Evolutionary conservation across 441 rosid genomes (phyloP).

Genomic region (Raphanus hybrid): DNA sequence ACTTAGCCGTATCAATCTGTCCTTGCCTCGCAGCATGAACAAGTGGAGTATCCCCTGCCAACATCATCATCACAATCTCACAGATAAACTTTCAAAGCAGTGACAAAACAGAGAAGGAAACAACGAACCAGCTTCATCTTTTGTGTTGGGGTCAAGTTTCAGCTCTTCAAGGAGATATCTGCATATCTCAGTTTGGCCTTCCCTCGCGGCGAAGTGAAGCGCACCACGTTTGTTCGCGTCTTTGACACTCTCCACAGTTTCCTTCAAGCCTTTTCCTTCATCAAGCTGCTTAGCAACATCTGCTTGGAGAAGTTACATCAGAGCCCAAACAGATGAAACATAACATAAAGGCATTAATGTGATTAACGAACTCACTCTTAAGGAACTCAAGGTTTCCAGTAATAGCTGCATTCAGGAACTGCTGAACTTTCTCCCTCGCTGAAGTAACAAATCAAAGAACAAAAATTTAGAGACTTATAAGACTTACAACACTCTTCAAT

Average conservation of each 20-base stretch:
- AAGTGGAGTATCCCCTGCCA: constrained; percentile 91
- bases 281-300: constrained; percentile 78
- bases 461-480: neutral
- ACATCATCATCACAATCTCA: constrained; percentile 18
- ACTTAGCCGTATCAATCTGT: constrained; percentile 70
- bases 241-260: constrained; percentile 77
- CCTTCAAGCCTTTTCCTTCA: constrained; percentile 70
- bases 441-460: no score
- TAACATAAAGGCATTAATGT: neutral
- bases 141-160: constrained; percentile 65
- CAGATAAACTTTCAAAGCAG: constrained; percentile 9
- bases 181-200: constrained; percentile 74
- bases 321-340: neutral
- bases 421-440: no score
- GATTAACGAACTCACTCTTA: constrained; percentile 55
- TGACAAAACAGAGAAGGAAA: neutral
- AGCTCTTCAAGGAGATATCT: constrained; percentile 83
- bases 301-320: constrained; percentile 36
- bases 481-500: neutral
- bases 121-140: constrained; percentile 82
- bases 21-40: constrained; percentile 94
- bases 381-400: constrained; percentile 68
- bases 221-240: constrained; percentile 97
- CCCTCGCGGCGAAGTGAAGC: constrained; percentile 94
- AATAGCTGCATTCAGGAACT: no score